Evolutionary conservation across 805 yeast species (phyloP).

Genomic region (Lipomyces starkeyi): DNA sequence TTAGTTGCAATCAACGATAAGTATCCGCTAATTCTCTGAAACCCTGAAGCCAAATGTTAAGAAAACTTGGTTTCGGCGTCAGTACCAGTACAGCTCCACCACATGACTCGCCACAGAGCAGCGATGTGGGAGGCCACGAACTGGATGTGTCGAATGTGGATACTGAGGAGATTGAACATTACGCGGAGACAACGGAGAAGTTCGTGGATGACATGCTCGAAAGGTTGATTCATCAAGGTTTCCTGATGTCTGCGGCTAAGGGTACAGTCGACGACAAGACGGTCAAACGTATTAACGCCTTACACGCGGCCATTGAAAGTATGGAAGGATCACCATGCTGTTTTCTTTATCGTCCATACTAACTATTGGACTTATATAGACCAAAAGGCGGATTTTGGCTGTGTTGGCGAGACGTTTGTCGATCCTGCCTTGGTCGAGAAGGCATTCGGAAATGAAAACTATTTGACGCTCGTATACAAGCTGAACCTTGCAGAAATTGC

Average conservation of each 20-base stretch:
- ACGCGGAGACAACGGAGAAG: not conserved
- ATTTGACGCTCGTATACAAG: constrained; percentile 9
- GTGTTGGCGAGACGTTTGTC: constrained; percentile 3
- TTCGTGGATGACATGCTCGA: constrained; percentile 5
- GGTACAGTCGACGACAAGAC: constrained; percentile 1
- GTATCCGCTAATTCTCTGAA: not conserved
- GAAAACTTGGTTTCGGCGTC: not conserved
- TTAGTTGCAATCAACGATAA: not conserved
- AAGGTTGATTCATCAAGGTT: not conserved
- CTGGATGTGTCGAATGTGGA: constrained; percentile 4
- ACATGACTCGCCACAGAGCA: not conserved
- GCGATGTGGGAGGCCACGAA: not conserved
- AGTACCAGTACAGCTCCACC: not conserved
- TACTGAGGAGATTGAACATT: constrained; percentile 7
- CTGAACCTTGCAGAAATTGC: constrained; percentile 19
- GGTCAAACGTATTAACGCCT: not conserved
- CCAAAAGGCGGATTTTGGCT: constrained; percentile 12
- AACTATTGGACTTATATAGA: not conserved
- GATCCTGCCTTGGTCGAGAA: constrained; percentile 10
- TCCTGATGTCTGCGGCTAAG: constrained; percentile 2
- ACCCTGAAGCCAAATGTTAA: not conserved
- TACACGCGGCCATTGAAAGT: not conserved
- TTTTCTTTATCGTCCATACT: not conserved
- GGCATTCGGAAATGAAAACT: constrained; percentile 8
- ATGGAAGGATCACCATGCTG: not conserved